A percentile compares a stretch with the other conserved stretches of the same genome.
Conservation (phyloP, 2,329 filamentous ascomycete genomes). For the Lasiodiplodia citricola region DNA sequence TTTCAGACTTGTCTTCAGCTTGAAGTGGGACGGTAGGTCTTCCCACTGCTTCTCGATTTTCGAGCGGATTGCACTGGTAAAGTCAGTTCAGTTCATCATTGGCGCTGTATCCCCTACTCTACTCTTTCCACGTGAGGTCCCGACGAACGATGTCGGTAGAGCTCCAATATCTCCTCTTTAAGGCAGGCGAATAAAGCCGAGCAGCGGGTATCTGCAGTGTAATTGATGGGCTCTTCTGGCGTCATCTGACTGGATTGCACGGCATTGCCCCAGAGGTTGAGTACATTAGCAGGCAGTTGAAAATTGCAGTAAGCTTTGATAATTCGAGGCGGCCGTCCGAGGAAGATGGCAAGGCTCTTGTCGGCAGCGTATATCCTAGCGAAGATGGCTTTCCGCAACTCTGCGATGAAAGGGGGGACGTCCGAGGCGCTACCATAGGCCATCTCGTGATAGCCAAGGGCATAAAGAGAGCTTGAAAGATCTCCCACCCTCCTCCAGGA, state of each 20-base stretch:
- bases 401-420: conserved; percentile 44
- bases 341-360: conserved; percentile 56
- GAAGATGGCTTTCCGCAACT: conserved; percentile 50
- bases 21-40: conserved; percentile 35
- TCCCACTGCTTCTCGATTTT: conserved; percentile 32
- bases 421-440: conserved; percentile 34
- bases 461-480: conserved; percentile 53
- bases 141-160: conserved; percentile 8
- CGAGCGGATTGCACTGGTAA: background rate
- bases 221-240: conserved; percentile 19
- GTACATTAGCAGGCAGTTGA: conserved; percentile 24
- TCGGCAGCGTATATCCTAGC: conserved; percentile 53
- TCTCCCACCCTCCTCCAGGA: conserved; percentile 56
- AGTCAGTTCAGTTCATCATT: conserved; percentile 20
- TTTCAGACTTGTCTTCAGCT: conserved; percentile 29
- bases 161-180: conserved; percentile 28
- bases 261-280: background rate
- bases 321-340: conserved; percentile 56
- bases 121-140: conserved; percentile 16
- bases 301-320: conserved; percentile 50
- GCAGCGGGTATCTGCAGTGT: conserved; percentile 26
- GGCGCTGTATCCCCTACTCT: conserved; percentile 20
- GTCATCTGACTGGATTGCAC: conserved; percentile 28
- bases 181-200: conserved; percentile 25
- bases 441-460: conserved; percentile 55